Base-by-base conservation (phyloP, 306 rosid genomes). In the Clitoria ternatea region DNA sequence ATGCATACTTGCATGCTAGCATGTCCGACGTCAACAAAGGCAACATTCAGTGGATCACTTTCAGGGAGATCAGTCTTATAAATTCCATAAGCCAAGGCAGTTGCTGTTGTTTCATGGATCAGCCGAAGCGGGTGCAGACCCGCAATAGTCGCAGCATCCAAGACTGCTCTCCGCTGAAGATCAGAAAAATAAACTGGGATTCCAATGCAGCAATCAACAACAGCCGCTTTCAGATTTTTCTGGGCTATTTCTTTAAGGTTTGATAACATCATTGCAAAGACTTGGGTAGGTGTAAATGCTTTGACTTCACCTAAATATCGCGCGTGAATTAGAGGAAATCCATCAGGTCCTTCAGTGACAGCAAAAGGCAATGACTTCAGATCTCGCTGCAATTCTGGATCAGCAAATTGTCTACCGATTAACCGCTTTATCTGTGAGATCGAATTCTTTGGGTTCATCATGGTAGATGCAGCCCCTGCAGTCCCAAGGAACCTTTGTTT, bases 1-100 rank as follows among this genome's bases (percentile, higher is more conserved):
- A 95, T 86, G 65, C 97, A 95, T 2, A 95, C 99, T 78, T 95
- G 99, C 96, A 91, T 88, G 85, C 96, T 91, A 33, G 90, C 92
- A 80, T 95, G 97, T 2, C 99, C 99, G 77, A 95, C 60, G 43
- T 95, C 99, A 23, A 95, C 91, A 71, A 95, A 95, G 3, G 92
- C 99, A 77, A 91, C 96, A 70, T 95, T 91, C 79, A 91, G 72
- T 35, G 75, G 96, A 49, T 89, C 99, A 54, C 66, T 86, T 52
- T 89, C 96, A 4, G 99, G 93, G 50, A 95, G 86, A 81, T 95
- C 99, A 0, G 97, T 95, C 81, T 95, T 95, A 29, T 95, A 95
- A 45, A 95, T 91, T 30, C 99, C 99, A 80, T 95, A 95, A 23
- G 97, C 96, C 88, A 95, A 77, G 24, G 99, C 96, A 43, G 97